Percentiles rank a stretch among this genome's conserved stretches.
These are phyloP conservation scores for Entelexis paramagnoliae DNA, from an alignment of 1,139 yeast genomes.

Conservation along the genomic window DNA sequence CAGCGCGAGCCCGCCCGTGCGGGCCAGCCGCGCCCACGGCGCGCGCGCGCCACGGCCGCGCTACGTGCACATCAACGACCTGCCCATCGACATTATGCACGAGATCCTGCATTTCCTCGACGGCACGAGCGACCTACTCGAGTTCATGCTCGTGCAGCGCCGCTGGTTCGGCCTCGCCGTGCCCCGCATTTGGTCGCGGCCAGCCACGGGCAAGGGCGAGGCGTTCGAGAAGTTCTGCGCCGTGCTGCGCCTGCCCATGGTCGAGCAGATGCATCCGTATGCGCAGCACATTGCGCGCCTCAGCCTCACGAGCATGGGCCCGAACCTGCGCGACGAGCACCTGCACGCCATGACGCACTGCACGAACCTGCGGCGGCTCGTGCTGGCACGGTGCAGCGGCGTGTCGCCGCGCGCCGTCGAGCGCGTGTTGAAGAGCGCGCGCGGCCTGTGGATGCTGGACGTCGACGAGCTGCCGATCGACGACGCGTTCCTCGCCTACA, in stretches of 20 bases:
- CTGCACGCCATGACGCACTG: slow-evolving; percentile 43
- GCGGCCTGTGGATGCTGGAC: slow-evolving; percentile 72
- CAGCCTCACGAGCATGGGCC: slow-evolving; percentile 67
- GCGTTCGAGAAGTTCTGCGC: neutral
- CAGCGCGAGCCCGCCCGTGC: neutral
- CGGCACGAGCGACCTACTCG: slow-evolving; percentile 52
- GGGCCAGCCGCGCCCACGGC: neutral
- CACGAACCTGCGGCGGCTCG: slow-evolving; percentile 68
- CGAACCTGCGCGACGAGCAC: slow-evolving; percentile 53
- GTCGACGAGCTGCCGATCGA: slow-evolving; percentile 68
- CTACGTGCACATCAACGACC: slow-evolving; percentile 41
- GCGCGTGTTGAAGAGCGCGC: slow-evolving; percentile 52
- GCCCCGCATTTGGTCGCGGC: slow-evolving; percentile 59
- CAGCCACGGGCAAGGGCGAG: slow-evolving; percentile 16
- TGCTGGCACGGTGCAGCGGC: slow-evolving; percentile 50
- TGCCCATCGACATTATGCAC: slow-evolving; percentile 75
- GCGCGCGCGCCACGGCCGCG: neutral
- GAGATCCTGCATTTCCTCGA: slow-evolving; percentile 60
- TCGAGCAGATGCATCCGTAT: slow-evolving; percentile 37
- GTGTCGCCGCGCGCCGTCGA: slow-evolving; percentile 55
- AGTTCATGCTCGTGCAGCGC: slow-evolving; percentile 65
- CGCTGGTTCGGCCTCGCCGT: slow-evolving; percentile 79
- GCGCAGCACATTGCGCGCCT: slow-evolving; percentile 65
- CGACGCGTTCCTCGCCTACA: slow-evolving; percentile 59
- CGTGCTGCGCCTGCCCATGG: neutral